phyloP scores from a whole-genome alignment of 2,329 filamentous ascomycete genomes.

The Trichoderma aggressivum region DNA sequence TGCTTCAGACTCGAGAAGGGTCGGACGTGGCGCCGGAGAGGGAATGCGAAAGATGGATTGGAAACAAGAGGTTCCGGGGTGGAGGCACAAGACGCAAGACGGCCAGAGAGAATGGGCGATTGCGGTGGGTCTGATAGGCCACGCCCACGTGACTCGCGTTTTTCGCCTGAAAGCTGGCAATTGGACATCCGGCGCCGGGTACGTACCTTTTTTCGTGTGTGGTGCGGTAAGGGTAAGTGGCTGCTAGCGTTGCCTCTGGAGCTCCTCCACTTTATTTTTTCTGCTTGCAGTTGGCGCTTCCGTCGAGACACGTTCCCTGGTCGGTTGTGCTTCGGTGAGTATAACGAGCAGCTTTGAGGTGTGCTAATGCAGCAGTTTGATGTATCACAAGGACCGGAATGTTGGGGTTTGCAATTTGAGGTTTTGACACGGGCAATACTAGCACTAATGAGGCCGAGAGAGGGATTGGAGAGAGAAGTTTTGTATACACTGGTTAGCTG shows the following conservation, averaged over 20 bases:
- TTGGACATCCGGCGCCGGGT: not conserved
- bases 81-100: constrained; percentile 26
- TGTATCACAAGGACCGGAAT: not conserved
- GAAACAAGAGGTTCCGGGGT: constrained; percentile 27
- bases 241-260: not conserved
- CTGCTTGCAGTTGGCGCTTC: not conserved
- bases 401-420: not conserved
- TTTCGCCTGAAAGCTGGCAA: not conserved
- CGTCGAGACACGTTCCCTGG: not conserved
- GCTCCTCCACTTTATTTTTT: constrained; percentile 3
- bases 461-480: not conserved
- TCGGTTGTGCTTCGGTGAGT: constrained; percentile 7
- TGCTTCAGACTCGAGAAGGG: constrained; percentile 31
- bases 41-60: constrained; percentile 22
- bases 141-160: constrained; percentile 16
- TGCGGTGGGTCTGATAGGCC: constrained; percentile 19
- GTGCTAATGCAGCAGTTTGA: not conserved
- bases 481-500: not conserved
- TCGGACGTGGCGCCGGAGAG: constrained; percentile 20
- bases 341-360: not conserved
- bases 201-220: not conserved
- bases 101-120: constrained; percentile 20
- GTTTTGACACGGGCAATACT: not conserved
- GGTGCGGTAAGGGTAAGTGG: not conserved
- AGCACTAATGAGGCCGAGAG: not conserved